Conservation (phyloP, 176 grass and related monocot genomes). For the Eremochloa ophiuroides region DNA sequence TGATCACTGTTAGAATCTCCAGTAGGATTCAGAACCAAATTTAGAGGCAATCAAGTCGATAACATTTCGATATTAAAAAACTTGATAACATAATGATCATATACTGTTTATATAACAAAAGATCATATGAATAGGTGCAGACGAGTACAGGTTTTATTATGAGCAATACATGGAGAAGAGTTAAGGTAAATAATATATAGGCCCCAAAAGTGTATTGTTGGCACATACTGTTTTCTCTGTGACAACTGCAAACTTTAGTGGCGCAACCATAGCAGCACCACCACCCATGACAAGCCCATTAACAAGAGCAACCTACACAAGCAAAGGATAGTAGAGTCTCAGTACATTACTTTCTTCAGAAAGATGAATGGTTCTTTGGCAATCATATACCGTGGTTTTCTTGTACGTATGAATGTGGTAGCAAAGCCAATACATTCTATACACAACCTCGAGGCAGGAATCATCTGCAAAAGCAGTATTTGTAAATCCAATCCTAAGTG, state of each 20-base stretch:
- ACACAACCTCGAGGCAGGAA: slow-evolving; percentile 87
- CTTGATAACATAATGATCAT: not conserved
- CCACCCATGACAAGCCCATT: slow-evolving; percentile 97
- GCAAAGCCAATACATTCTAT: slow-evolving; percentile 99
- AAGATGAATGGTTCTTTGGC: not conserved
- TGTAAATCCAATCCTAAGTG: not conserved
- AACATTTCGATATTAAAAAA: not conserved
- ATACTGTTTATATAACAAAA: not conserved
- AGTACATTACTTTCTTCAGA: not conserved
- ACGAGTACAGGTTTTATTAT: not conserved
- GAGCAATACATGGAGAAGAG: not conserved
- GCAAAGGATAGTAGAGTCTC: not conserved
- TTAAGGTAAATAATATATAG: not conserved
- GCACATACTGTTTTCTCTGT: slow-evolving; percentile 75
- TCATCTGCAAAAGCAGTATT: slow-evolving; percentile 59
- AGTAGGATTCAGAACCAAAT: not conserved
- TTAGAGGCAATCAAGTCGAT: not conserved
- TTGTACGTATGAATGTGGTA: slow-evolving; percentile 97
- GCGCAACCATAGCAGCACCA: slow-evolving; percentile 72
- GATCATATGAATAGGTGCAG: not conserved
- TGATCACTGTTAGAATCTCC: not conserved
- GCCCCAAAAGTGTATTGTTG: not conserved
- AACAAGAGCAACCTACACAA: slow-evolving; percentile 68
- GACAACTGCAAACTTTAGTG: slow-evolving; percentile 69
- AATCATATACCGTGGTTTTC: slow-evolving; percentile 54